phyloP scores from a whole-genome alignment of 78 protist genomes.

The Dictyostelium firmibasis region DNA sequence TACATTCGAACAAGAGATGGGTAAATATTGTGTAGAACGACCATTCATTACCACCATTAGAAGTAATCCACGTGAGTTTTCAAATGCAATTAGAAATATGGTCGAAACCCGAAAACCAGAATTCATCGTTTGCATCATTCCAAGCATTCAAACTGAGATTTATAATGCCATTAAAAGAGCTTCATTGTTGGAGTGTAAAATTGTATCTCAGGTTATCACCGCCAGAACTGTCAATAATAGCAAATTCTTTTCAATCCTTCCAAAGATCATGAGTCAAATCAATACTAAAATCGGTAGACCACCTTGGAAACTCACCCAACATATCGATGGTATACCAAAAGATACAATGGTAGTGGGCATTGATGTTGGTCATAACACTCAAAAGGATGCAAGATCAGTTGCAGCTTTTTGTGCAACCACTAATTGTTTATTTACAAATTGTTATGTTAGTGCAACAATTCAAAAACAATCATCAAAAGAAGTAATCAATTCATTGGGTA shows the following conservation, averaged over 20 bases:
- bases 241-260: neutral
- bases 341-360: constrained; percentile 64
- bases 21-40: neutral
- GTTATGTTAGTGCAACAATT: neutral
- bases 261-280: constrained; percentile 3
- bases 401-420: constrained; percentile 31
- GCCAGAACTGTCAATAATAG: neutral
- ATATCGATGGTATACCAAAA: constrained; percentile 3
- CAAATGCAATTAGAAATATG: neutral
- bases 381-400: constrained; percentile 23
- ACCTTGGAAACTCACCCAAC: constrained; percentile 16
- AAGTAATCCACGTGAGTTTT: neutral
- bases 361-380: constrained; percentile 69
- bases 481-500: constrained; percentile 4
- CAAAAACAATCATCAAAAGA: neutral
- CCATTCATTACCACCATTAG: neutral
- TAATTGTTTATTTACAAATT: neutral
- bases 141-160: neutral
- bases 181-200: neutral
- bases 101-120: neutral
- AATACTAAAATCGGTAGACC: constrained; percentile 17
- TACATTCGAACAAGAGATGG: neutral
- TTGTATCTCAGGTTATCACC: neutral
- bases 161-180: neutral
- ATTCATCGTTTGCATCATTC: neutral